A percentile compares a stretch with the other conserved stretches of the same genome.
Conservation (phyloP, 139 green algal genomes). For the Penium margaritaceum region DNA sequence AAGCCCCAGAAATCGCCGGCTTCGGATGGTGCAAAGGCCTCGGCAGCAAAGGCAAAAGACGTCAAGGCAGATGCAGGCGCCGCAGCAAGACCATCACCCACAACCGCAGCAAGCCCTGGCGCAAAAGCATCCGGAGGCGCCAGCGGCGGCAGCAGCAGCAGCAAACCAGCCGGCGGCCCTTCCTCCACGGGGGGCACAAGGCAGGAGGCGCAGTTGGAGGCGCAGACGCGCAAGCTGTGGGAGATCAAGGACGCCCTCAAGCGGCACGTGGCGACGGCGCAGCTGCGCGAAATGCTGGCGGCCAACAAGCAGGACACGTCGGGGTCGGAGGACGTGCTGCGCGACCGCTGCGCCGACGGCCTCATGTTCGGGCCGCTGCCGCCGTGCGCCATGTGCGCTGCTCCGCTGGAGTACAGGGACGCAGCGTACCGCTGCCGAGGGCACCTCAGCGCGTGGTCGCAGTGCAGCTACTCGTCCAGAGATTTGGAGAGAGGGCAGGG, state of each 20-base stretch:
- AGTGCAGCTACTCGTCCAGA: constrained; percentile 21
- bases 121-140: constrained; percentile 11
- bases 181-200: constrained; percentile 15
- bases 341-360: constrained; percentile 36
- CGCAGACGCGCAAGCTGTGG: constrained; percentile 23
- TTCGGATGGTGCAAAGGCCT: no score
- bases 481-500: constrained; percentile 1
- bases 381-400: constrained; percentile 18
- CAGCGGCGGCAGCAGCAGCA: neutral
- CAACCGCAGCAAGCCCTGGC: no score
- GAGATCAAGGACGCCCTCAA: constrained; percentile 31
- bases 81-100: no score
- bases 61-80: no score
- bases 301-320: constrained; percentile 24
- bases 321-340: constrained; percentile 25
- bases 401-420: constrained; percentile 24
- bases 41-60: no score
- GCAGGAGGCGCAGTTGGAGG: constrained; percentile 26
- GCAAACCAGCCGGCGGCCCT: no score
- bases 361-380: constrained; percentile 34
- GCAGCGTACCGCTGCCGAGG: constrained; percentile 28
- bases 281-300: constrained; percentile 35
- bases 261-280: neutral
- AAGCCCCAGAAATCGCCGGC: no score
- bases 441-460: constrained; percentile 35